Evolutionary conservation across 202 grass and related monocot genomes (phyloP), one percentile per base, ranked within the genome.

Genomic region (Dendrocalamus latiflorus): DNA sequence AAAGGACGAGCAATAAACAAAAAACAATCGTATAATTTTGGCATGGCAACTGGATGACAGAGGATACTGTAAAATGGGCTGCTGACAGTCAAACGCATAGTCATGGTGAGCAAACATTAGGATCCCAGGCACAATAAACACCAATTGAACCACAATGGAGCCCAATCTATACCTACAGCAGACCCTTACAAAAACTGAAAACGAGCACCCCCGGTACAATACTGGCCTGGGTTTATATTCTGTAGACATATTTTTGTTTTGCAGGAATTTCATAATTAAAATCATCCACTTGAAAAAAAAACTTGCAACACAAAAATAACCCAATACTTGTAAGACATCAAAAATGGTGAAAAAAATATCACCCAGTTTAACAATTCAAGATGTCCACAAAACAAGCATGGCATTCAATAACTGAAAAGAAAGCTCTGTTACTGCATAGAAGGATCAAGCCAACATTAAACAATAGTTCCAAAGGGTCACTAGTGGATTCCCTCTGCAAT

Each of bases 361-460:
- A 21, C 5, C 58, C 0, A 3, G 25, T 77, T 25, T 21, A 14
- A 77, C 1, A 25, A 77, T 47, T 62, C 75, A 48, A 48, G 41
- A 26, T 64, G 58, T 48, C 2, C 54, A 63, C 2, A 13, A 50
- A 87, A 76, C 14, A 54, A 47, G 20, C 67, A 54, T 34, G 26
- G 5, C 14, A 14, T 39, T 26, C 21, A 81, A 37, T 10, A 80
- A 71, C 58, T 79, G n/a, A 9, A 36, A 83, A 43, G 6, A n/a
- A 62, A 56, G 22, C n/a, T 77, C 9, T 71, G 56, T 77, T 61
- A 89, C 51, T 74, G n/a, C 65, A 85, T 57, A 8, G 8, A 59
- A 18, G 9, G 4, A 26, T 22, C 2, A 8, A 77, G 4, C 8
- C 12, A 25, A 65, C 50, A 33, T 34, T 58, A 55, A 69, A 84